Base-by-base conservation (phyloP, 2,329 filamentous ascomycete species). In the Cladosporium halotolerans region DNA sequence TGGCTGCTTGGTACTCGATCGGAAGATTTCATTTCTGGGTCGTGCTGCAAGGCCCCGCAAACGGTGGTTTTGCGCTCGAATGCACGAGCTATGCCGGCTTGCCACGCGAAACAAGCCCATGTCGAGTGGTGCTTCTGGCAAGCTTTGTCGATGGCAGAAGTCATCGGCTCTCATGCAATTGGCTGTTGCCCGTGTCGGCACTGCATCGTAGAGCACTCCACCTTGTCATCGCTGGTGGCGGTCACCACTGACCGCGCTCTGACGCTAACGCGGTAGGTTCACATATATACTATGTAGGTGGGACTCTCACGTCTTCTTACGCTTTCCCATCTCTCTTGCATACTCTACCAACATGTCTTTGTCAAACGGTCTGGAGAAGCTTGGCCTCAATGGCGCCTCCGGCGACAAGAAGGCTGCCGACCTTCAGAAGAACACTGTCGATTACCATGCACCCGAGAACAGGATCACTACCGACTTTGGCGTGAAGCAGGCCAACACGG, bases 381-480 rank as follows among this genome's bases (percentile, higher is more conserved):
- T 66, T 14, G 57, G 66, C 28, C 64, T 73, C 57, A 59, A 63
- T 46, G 61, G 63, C 45, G 64, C 70, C 52, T 49, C 59, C 14
- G 63, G 69, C 34, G 67, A 62, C 23, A 54, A 61, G 58, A 89
- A 90, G 75, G 63, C 80, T 23, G 74, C 76, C 13, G 83, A 90
- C 62, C 73, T 91, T 45, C 68, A 75, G 23, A 70, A 71, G 39
- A 73, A 83, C 57, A 85, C 73, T 3, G 78, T 81, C 52, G 77
- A 88, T 64, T 76, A 81, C 2, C 72, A 79, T 42, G 70, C 78
- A 53, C 60, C 64, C 46, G 76, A 81, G 36, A 74, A 78, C 32
- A 76, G 79, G 38, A 81, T 90, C 59, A 92, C 88, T 0, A 85
- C 84, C 45, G 89, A 95, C 63, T 88, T 79, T 71, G 89, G 89